phyloP scores from a whole-genome alignment of 1,139 yeast genomes.

The Candida tetrigidarum region DNA sequence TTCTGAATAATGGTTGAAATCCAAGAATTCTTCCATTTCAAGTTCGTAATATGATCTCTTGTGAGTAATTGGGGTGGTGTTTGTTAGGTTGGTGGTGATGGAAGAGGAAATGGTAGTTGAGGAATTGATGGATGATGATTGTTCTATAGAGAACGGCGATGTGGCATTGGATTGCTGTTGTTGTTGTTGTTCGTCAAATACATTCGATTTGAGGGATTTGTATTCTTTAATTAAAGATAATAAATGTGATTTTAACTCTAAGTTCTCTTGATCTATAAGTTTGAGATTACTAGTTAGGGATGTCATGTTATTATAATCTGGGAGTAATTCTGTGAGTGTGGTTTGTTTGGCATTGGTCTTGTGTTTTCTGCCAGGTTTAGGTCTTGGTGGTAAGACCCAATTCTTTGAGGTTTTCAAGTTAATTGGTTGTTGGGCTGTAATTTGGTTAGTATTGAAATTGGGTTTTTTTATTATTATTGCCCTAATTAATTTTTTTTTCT shows the following conservation, averaged over 20 bases:
- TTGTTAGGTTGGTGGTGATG: neutral
- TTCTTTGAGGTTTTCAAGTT: slow-evolving; percentile 63
- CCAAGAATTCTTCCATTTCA: slow-evolving; percentile 4
- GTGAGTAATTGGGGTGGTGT: slow-evolving; percentile 1
- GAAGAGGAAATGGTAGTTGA: neutral
- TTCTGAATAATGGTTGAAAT: slow-evolving; percentile 2
- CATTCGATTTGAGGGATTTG: slow-evolving; percentile 40
- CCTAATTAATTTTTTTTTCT: too few relatives aligned
- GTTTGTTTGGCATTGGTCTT: slow-evolving; percentile 3
- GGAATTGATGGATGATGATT: neutral
- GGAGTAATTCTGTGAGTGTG: slow-evolving; percentile 9
- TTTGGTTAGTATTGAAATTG: neutral
- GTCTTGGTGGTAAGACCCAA: slow-evolving; percentile 92
- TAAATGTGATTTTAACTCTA: slow-evolving; percentile 38
- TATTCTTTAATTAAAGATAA: slow-evolving; percentile 47
- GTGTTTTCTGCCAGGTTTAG: slow-evolving; percentile 86
- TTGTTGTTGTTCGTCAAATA: slow-evolving; percentile 25
- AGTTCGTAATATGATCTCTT: slow-evolving; percentile 5
- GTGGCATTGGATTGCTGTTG: slow-evolving; percentile 1
- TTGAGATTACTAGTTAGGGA: slow-evolving; percentile 25
- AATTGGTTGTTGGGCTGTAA: slow-evolving; percentile 4
- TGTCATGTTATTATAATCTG: slow-evolving; percentile 10
- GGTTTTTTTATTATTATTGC: too few relatives aligned
- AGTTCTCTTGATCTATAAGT: slow-evolving; percentile 39
- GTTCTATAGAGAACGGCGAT: slow-evolving; percentile 2